Conservation (phyloP, 225 moss, liverwort and hornwort species). For the Sphagnum contortum region DNA sequence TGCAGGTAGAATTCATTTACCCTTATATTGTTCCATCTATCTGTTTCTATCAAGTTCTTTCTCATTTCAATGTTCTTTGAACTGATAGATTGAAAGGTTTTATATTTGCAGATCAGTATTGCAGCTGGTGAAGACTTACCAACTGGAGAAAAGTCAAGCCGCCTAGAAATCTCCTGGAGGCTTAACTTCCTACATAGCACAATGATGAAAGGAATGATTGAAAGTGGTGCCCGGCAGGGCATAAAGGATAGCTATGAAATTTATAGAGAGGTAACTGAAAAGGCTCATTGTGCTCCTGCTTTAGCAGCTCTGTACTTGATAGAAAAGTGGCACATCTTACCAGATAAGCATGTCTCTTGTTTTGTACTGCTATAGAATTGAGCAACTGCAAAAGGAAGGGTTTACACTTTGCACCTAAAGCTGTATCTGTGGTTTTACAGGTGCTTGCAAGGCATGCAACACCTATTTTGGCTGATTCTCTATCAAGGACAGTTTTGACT, state of each 20-base stretch:
- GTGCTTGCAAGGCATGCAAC: conserved; percentile 44
- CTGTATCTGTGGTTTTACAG: conserved; percentile 9
- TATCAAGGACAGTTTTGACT: conserved; percentile 6
- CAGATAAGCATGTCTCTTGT: neutral
- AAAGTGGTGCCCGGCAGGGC: conserved; percentile 62
- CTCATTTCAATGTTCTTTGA: neutral
- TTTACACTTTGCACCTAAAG: too few relatives aligned
- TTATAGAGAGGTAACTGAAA: conserved; percentile 20
- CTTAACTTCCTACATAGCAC: conserved; percentile 69
- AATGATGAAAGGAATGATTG: conserved; percentile 70
- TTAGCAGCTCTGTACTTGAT: neutral
- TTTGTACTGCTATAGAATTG: neutral
- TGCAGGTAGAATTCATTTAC: conserved; percentile 23
- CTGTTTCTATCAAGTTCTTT: neutral
- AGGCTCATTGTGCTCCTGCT: neutral
- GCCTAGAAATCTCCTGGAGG: conserved; percentile 60
- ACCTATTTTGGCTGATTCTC: conserved; percentile 16
- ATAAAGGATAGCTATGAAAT: conserved; percentile 59
- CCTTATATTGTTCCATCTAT: neutral
- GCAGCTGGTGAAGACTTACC: conserved; percentile 19
- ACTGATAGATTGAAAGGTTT: neutral
- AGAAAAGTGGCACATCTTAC: neutral
- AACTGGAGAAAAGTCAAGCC: conserved; percentile 46
- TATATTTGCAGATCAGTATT: conserved; percentile 34
- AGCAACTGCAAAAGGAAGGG: too few relatives aligned